These are phyloP conservation scores for Globisporangium recalcitrans DNA, from an alignment of 352 stramenopile species.

Conservation along the genomic window DNA sequence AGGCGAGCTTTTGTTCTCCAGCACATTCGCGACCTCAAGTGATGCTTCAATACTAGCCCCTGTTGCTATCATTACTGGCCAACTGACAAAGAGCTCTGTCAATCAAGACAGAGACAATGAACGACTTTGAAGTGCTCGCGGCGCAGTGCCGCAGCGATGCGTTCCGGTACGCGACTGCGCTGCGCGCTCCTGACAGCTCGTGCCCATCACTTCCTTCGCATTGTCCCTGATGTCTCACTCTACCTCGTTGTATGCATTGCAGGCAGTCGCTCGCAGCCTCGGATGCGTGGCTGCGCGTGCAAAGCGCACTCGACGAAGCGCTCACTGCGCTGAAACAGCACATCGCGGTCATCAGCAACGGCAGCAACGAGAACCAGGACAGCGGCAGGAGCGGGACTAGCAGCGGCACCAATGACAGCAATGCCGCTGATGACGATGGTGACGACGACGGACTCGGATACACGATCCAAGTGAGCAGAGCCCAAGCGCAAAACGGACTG, in stretches of 20 bases:
- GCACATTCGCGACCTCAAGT: not conserved
- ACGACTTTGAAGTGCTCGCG: constrained; percentile 50
- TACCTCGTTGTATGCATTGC: not conserved
- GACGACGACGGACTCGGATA: constrained; percentile 71
- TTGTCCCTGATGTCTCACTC: not conserved
- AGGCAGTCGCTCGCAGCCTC: constrained; percentile 20
- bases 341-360: constrained; percentile 12
- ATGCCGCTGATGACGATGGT: constrained; percentile 12
- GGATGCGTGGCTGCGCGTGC: constrained; percentile 19
- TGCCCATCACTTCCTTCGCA: not conserved
- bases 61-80: not conserved
- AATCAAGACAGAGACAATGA: not conserved
- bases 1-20: not conserved
- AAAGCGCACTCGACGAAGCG: constrained; percentile 15
- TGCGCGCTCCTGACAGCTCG: not conserved
- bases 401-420: not conserved
- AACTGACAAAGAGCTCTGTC: not conserved
- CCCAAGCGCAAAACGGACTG: constrained; percentile 18
- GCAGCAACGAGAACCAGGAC: constrained; percentile 1
- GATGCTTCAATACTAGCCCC: not conserved
- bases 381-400: constrained; percentile 10
- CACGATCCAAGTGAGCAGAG: constrained; percentile 44
- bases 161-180: constrained; percentile 38
- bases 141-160: constrained; percentile 37
- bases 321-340: constrained; percentile 11